A percentile compares a stretch with the other conserved stretches of the same genome.
Conservation (phyloP, 441 rosid species). For the Gossypium gossypioides region DNA sequence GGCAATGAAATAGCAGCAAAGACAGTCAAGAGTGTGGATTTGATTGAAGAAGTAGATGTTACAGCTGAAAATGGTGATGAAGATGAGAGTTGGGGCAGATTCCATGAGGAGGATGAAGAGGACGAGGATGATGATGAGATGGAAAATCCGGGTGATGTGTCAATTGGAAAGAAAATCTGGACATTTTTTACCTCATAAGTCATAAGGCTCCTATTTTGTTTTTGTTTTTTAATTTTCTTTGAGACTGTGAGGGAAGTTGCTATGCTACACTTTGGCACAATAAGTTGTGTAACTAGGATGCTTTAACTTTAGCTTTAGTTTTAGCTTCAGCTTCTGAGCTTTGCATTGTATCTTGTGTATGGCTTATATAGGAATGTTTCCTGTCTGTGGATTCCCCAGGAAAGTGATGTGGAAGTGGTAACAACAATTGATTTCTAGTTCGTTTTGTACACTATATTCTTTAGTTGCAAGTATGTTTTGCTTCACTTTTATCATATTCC, state of each 20-base stretch:
- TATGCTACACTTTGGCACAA: not conserved
- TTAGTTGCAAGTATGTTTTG: not conserved
- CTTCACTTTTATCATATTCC: not conserved
- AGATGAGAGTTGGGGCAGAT: slow-evolving; percentile 39
- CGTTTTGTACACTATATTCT: slow-evolving; percentile 4
- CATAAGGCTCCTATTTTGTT: slow-evolving; percentile 23
- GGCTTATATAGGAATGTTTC: not conserved
- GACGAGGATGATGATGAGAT: slow-evolving; percentile 37
- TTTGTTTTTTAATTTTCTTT: not conserved
- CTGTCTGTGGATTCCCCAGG: not conserved
- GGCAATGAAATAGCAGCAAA: slow-evolving; percentile 28
- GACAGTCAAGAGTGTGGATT: slow-evolving; percentile 27
- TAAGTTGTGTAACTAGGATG: not conserved
- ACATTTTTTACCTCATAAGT: slow-evolving; percentile 63
- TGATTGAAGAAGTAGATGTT: slow-evolving; percentile 38
- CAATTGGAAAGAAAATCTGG: slow-evolving; percentile 74
- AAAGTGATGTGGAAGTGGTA: not conserved
- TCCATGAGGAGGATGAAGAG: slow-evolving; percentile 32
- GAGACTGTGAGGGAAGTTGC: not conserved
- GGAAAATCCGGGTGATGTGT: slow-evolving; percentile 48
- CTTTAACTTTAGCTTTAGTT: not conserved
- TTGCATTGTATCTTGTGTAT: not conserved
- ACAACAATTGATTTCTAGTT: not conserved
- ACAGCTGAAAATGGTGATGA: slow-evolving; percentile 31
- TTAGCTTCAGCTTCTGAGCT: not conserved